Base-by-base conservation (phyloP, 495 filamentous ascomycete species). In the Lentithecium fluviatile region DNA sequence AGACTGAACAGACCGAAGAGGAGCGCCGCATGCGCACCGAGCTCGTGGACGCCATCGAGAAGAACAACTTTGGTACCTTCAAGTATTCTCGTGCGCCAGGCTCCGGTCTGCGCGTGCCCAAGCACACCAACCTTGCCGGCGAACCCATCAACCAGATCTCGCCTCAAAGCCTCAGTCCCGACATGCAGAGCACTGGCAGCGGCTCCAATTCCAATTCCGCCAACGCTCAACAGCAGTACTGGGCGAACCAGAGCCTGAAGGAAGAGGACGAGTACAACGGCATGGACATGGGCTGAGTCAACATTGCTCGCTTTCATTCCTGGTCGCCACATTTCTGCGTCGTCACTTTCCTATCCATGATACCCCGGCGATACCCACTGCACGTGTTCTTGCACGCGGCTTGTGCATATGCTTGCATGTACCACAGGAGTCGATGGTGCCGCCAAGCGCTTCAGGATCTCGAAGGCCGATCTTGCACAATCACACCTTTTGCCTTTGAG, bases 1-100 rank as follows among this genome's bases (percentile, higher is more conserved):
- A 91, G 0, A 91, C 94, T 64, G 87, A 94, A 59, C 80, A 87
- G 51, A 90, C 86, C 6, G 94, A 98, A 67, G 94, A 97, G 36
- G 94, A 98, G 73, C 87, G 86, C 69, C 86, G 94, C 19, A 97
- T 98, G 94, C 88, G 89, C 42, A 90, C 85, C 8, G 94, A 98
- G 74, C 83, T 98, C 26, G 78, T 89, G 61, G 88, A 92, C 64
- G 88, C 93, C 0, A 80, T 97, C 67, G 79, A 87, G 70, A 87
- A 86, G 76, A 92, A 89, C 60, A 85, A 87, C 17, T 78, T 83
- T n/a, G 71, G 74, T 66, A 76, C 76, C 11, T 95, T 95, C 70
- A 79, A 78, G 23, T 98, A 98, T 76, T 88, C 89, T 17, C 84
- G 94, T 49, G 85, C 79, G n/a, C 83, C 87, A 15, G 95, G 94